Evolutionary conservation across 129 eudicot species (phyloP), one percentile per base, ranked within the genome.

Genomic region (Calendula officinalis): DNA sequence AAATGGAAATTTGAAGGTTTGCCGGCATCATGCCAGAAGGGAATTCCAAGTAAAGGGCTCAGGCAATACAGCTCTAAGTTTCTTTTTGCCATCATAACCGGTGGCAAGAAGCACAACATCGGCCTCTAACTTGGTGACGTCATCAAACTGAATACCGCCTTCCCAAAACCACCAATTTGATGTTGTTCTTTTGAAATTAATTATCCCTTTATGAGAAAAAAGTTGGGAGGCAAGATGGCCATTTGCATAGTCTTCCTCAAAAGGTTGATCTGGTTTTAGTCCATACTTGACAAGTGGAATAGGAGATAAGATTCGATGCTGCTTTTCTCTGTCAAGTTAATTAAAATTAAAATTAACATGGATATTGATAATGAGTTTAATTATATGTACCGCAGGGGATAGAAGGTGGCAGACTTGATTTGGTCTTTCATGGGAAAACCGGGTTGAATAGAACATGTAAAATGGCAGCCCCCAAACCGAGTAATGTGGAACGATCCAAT

Each of bases 401-500:
- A 79, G 46, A 2, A 80, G 50, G 68, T 22, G 81, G 69, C 86
- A 82, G 3, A 88, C 89, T 70, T 91, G 96, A 52, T 91, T 84
- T 4, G 97, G 97, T 48, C 96, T 78, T 59, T 76, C 67, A 72
- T 91, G 87, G 12, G 97, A 87, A 39, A 85, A 81, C 66, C 97
- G 74, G 4, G 97, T 91, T 6, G 96, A 91, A 61, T 82, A 91
- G 81, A 91, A 87, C 54, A 87, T 46, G 87, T 91, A 91, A 76
- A 91, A 91, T 17, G 97, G 96, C 45, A 91, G 66, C 8, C 97
- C 96, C 97, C 97, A 91, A 3, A 91, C 68, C 34, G 87, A 84
- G 79, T 91, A 91, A 52, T 87, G 96, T 63, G 97, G 97, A 56
- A 91, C 95, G 1, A 83, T 91, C 97, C 97, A 87, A 66, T 91